Evolutionary conservation across 768 basidiomycete species (phyloP), one percentile per base, ranked within the genome.

Genomic region (Tulasnella sp.): DNA sequence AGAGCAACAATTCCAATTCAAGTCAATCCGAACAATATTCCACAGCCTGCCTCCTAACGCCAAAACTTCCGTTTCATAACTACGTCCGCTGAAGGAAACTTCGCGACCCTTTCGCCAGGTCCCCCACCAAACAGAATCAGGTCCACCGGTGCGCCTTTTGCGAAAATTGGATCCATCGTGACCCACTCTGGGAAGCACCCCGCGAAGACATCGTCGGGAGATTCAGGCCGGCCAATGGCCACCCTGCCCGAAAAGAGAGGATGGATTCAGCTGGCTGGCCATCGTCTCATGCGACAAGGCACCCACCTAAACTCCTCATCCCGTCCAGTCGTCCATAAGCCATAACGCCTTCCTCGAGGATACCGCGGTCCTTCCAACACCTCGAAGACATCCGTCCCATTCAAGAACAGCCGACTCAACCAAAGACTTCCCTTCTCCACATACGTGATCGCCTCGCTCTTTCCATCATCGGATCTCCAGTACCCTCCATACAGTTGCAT

Each of bases 231-330:
- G 7, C 57, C 57, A 61, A 61, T 23, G n/a, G 57, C 57, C n/a
- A 61, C 57, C 57, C 57, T 61, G 26, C 7, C 16, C n/a, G 7
- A 7, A 61, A 13, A 61, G 3, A 10, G 26, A 61, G 29, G n/a
- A 13, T 4, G 9, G 5, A 26, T 32, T 61, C 57, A 61, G n/a
- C 13, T 26, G 7, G 26, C n/a, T 23, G 57, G 23, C 7, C 57
- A 4, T 48, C n/a, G 23, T 61, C 5, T 61, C 57, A 13, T 2
- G 4, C 57, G 13, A n/a, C 23, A 20, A 51, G 51, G 35, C 42
- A 42, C 83, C 26, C 73, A 84, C 84, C 84, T 78, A 70, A 85
- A 82, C 78, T 84, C 83, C 35, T 84, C 83, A 0, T 78, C 77
- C 35, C 82, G 70, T 61, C 79, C 81, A 26, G 82, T 82, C 11